Conservation (phyloP, 495 filamentous ascomycete genomes). For the Emericellopsis terricola region DNA sequence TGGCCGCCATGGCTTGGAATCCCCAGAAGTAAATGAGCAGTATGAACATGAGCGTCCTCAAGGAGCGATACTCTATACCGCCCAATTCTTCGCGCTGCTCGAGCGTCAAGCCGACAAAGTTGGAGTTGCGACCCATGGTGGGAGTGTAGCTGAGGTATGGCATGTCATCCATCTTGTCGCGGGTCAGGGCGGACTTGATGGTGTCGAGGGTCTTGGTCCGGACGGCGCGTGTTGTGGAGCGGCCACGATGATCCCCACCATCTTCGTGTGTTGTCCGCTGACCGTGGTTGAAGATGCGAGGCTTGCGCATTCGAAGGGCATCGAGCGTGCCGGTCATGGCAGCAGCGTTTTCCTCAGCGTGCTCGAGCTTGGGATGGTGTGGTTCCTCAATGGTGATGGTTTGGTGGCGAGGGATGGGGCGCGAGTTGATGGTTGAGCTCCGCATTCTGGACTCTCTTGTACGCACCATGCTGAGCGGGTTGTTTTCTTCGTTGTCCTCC, state of each 20-base stretch:
- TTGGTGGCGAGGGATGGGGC: slow-evolving; percentile 19
- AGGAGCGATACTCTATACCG: slow-evolving; percentile 74
- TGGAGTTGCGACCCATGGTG: slow-evolving; percentile 73
- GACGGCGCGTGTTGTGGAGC: background rate
- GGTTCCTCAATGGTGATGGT: slow-evolving; percentile 51
- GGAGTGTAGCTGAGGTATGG: slow-evolving; percentile 82
- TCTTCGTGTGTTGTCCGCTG: slow-evolving; percentile 7
- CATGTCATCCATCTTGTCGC: slow-evolving; percentile 24
- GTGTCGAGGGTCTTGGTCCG: background rate
- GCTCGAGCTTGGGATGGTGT: slow-evolving; percentile 18
- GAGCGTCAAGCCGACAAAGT: slow-evolving; percentile 65
- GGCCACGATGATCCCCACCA: slow-evolving; percentile 4
- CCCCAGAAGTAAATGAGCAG: slow-evolving; percentile 54
- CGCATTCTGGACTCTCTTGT: slow-evolving; percentile 7
- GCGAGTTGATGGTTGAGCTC: slow-evolving; percentile 9
- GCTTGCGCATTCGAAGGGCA: slow-evolving; percentile 17
- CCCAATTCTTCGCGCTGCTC: slow-evolving; percentile 76
- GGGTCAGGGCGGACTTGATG: slow-evolving; percentile 11
- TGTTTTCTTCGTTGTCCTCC: slow-evolving; percentile 8
- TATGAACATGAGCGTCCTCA: slow-evolving; percentile 63
- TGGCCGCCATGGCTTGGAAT: slow-evolving; percentile 51
- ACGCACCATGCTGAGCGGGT: slow-evolving; percentile 2
- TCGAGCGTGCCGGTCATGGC: slow-evolving; percentile 14
- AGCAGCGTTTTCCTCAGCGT: slow-evolving; percentile 15
- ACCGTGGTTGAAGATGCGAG: slow-evolving; percentile 6